Evolutionary conservation across 2,329 filamentous ascomycete species (phyloP), one percentile per base, ranked within the genome.

Genomic region (Stachybotrys elegans): DNA sequence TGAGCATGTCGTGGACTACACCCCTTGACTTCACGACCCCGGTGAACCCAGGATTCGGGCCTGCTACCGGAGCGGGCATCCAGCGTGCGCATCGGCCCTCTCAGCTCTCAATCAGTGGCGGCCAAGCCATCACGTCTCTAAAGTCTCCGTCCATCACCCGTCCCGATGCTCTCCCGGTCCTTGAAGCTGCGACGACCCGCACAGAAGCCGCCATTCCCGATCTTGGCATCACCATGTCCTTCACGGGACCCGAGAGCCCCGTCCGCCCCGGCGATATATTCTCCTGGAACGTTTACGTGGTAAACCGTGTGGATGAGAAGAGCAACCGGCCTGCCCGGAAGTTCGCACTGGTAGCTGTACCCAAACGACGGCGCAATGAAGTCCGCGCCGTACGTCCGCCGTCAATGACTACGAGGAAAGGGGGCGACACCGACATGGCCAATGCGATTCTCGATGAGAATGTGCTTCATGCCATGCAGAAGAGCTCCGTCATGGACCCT

Each of bases 191-290:
- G 44, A 69, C 70, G 38, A 60, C 61, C 44, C 67, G 64, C 51
- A 63, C 62, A 27, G 75, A 78, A 40, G 62, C 70, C 38, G 55
- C 68, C 41, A 59, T 79, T 31, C 75, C 76, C 4, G 76, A 84
- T 47, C 78, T 87, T 41, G 86, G 85, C 46, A 78, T 92, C 45
- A 88, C 83, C 27, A 81, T 92, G 67, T 89, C 84, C 32, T 84
- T 93, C 57, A 78, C 76, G 6, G 81, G 78, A 0, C 84, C 85
- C 25, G 48, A 63, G 12, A 57, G 65, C 19, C 70, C 75, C 43
- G 71, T 88, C 20, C 72, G 70, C 45, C 75, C 81, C 0, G 84
- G 84, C 29, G 74, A 86, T 37, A 71, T 81, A 40, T 90, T 93
- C 60, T 69, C 71, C 32, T 88, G 88, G 83, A 77, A 76, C 25